These are phyloP conservation scores for Withania somnifera DNA, from an alignment of 305 asterid genomes.

Conservation along the genomic window DNA sequence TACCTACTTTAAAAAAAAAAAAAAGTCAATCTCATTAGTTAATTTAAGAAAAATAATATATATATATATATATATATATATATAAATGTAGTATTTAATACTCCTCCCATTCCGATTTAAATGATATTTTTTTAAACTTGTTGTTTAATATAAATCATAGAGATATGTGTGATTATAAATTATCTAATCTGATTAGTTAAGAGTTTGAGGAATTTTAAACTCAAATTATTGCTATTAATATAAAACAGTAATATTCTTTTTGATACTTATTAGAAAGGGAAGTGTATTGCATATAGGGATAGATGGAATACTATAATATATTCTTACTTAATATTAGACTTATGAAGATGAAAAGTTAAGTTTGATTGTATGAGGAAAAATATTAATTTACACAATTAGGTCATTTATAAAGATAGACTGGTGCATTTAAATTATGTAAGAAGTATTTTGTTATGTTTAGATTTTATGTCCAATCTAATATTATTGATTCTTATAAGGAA, in stretches of 20 bases:
- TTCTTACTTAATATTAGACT: not conserved
- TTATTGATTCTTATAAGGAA: not conserved
- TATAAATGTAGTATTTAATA: too few relatives aligned
- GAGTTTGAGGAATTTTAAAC: not conserved
- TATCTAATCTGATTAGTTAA: too few relatives aligned
- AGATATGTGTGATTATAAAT: too few relatives aligned
- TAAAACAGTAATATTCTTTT: too few relatives aligned
- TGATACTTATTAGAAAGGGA: too few relatives aligned
- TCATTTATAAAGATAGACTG: not conserved
- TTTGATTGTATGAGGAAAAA: too few relatives aligned
- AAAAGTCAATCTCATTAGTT: constrained; percentile 15
- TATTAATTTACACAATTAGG: not conserved
- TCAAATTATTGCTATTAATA: not conserved
- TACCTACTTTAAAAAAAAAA: constrained; percentile 29
- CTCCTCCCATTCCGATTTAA: too few relatives aligned
- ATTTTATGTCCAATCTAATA: not conserved
- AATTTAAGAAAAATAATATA: not conserved
- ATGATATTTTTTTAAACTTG: too few relatives aligned
- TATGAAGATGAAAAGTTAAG: not conserved
- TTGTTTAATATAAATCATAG: too few relatives aligned
- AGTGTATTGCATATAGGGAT: too few relatives aligned
- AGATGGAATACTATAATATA: too few relatives aligned
- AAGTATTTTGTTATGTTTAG: not conserved
- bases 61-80: too few relatives aligned
- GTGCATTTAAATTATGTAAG: not conserved